Evolutionary conservation across 768 basidiomycete genomes (phyloP), one percentile per base, ranked within the genome.

Genomic region (Lactarius hengduanensis): DNA sequence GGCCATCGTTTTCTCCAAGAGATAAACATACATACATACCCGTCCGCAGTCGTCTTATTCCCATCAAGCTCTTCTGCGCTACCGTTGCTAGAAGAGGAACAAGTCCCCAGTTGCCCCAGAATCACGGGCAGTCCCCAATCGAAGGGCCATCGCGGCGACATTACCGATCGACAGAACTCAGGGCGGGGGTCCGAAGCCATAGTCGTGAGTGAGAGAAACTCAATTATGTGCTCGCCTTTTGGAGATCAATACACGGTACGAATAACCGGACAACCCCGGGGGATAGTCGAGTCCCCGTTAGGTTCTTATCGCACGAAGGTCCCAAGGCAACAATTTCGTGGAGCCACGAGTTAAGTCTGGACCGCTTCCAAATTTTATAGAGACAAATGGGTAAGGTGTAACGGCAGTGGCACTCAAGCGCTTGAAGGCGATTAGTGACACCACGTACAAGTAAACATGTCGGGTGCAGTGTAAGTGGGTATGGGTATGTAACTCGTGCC

Each of bases 401-500:
- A 61, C 40, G 22, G 47, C 50, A 20, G 40, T 34, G 18, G 47
- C 47, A 45, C 28, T 40, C 38, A 53, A 40, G n/a, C 20, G 59
- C 50, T 15, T 32, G n/a, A 8, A 55, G 32, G 15, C 57, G 32
- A 60, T 55, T 40, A n/a, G 36, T 30, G 40, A 22, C 9, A 30
- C 16, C 41, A n/a, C 45, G 32, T 40, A 10, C 32, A 32, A 30
- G 40, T 9, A 28, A 34, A 20, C 58, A 62, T 28, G 32, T 20
- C 53, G 26, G 61, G 62, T 30, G 50, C 28, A 26, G 57, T 22
- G 28, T 59, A 45, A 41, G 65, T 50, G 13, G 62, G 26, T 58
- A 60, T 56, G 8, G 61, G 22, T 58, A 60, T 63, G 50, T 32
- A 40, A 59, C 40, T 64, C 34, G 47, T 63, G 55, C 38, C 40